phyloP scores from a whole-genome alignment of 371 early-diverging fungal species.

The Dichotomocladium elegans region DNA sequence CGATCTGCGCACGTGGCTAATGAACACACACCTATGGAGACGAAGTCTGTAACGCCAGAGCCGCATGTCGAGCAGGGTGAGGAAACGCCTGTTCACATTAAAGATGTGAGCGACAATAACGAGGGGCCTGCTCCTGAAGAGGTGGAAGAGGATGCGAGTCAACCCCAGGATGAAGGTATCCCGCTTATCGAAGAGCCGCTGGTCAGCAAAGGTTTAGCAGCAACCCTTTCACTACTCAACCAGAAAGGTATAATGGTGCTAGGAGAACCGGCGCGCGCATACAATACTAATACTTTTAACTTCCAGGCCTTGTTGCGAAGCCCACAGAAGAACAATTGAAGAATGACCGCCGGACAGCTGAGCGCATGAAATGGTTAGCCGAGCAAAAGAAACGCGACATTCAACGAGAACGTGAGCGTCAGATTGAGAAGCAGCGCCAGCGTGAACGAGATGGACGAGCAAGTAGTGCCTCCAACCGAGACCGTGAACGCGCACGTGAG shows the following conservation, averaged over 20 bases:
- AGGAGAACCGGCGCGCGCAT: too few relatives aligned
- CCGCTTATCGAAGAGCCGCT: conserved; percentile 75
- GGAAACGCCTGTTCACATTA: neutral
- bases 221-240: conserved; percentile 73
- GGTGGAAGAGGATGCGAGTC: conserved; percentile 7
- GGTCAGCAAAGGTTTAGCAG: conserved; percentile 79
- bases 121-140: conserved; percentile 11
- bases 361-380: conserved; percentile 67
- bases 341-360: conserved; percentile 59
- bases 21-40: conserved; percentile 3
- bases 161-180: conserved; percentile 3
- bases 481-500: conserved; percentile 34
- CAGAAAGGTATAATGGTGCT: too few relatives aligned
- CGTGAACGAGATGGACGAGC: conserved; percentile 23
- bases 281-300: too few relatives aligned
- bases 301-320: conserved; percentile 57
- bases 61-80: neutral
- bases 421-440: conserved; percentile 23
- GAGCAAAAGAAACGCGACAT: conserved; percentile 61
- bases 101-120: neutral
- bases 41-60: neutral
- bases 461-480: conserved; percentile 17
- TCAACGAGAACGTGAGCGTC: conserved; percentile 44
- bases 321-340: conserved; percentile 59
- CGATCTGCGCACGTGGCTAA: conserved; percentile 7